A percentile compares a stretch with the other conserved stretches of the same genome.
These are phyloP conservation scores for Dacryopinax primogenitus DNA, from an alignment of 768 basidiomycete genomes.

Conservation along the genomic window DNA sequence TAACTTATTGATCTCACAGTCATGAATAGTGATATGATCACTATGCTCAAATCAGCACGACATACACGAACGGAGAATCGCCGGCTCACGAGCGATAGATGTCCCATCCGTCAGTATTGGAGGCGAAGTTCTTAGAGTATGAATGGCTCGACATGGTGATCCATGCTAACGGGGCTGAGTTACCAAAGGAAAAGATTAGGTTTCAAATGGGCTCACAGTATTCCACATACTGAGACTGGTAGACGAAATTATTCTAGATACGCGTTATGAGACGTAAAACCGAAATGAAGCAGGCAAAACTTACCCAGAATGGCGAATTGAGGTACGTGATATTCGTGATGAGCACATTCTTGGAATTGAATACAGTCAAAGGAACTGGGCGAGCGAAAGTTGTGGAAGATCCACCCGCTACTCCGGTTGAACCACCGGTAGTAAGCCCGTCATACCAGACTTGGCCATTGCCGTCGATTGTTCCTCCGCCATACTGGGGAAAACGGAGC, in stretches of 20 bases:
- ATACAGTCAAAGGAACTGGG: conserved; percentile 45
- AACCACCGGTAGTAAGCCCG: conserved; percentile 24
- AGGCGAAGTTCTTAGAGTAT: conserved; percentile 32
- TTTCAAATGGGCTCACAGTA: conserved; percentile 27
- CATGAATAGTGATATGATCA: conserved; percentile 15
- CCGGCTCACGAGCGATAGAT: conserved; percentile 38
- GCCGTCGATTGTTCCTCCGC: conserved; percentile 54
- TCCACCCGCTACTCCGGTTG: conserved; percentile 32
- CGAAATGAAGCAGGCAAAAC: conserved; percentile 10
- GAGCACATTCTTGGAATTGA: conserved; percentile 37
- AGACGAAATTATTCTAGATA: conserved; percentile 30
- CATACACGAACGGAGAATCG: conserved; percentile 25
- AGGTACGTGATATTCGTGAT: conserved; percentile 34
- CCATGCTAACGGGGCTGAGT: not conserved
- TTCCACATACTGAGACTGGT: conserved; percentile 33
- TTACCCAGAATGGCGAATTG: conserved; percentile 34
- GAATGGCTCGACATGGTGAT: conserved; percentile 35
- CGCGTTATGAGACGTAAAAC: conserved; percentile 19
- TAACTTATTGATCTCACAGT: conserved; percentile 13
- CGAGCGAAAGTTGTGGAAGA: conserved; percentile 35
- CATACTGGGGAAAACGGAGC: conserved; percentile 26
- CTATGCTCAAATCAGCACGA: not conserved
- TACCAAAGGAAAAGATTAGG: not conserved
- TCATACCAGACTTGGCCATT: conserved; percentile 41
- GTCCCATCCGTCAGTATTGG: conserved; percentile 54